phyloP scores from a whole-genome alignment of 208 protist genomes.

The Entamoeba invadens region DNA sequence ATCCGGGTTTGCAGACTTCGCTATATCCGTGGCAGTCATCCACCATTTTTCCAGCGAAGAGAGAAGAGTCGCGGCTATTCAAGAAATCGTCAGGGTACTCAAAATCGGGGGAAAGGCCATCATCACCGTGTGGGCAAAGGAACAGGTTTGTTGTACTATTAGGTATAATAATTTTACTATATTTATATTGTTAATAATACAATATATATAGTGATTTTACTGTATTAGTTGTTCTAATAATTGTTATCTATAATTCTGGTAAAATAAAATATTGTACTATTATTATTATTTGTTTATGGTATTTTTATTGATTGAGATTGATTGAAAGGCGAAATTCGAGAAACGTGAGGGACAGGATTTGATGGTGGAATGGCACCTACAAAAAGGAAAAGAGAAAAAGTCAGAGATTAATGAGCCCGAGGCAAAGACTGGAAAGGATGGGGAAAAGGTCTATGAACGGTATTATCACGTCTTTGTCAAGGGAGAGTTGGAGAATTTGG shows the following conservation, averaged over 20 bases:
- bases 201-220: too few relatives aligned
- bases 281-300: neutral
- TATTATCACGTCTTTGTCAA: slow-evolving; percentile 24
- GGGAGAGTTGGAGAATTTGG: slow-evolving; percentile 9
- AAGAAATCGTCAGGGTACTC: slow-evolving; percentile 16
- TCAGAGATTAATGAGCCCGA: neutral
- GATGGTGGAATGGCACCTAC: slow-evolving; percentile 2
- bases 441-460: neutral
- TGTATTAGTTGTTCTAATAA: too few relatives aligned
- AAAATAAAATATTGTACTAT: neutral
- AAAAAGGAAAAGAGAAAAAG: neutral
- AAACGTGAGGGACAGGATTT: neutral
- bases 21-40: slow-evolving; percentile 18
- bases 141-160: too few relatives aligned
- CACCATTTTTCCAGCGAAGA: slow-evolving; percentile 24
- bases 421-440: neutral
- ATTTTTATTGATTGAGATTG: neutral
- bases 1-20: neutral
- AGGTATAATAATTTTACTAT: too few relatives aligned
- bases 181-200: too few relatives aligned
- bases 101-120: slow-evolving; percentile 7
- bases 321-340: too few relatives aligned
- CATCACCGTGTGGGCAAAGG: slow-evolving; percentile 19
- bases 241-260: neutral
- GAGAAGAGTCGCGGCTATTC: neutral